A percentile compares a stretch with the other conserved stretches of the same genome.
phyloP scores from a whole-genome alignment of 1,284 basidiomycete species.

The Puccinia sorghi region DNA sequence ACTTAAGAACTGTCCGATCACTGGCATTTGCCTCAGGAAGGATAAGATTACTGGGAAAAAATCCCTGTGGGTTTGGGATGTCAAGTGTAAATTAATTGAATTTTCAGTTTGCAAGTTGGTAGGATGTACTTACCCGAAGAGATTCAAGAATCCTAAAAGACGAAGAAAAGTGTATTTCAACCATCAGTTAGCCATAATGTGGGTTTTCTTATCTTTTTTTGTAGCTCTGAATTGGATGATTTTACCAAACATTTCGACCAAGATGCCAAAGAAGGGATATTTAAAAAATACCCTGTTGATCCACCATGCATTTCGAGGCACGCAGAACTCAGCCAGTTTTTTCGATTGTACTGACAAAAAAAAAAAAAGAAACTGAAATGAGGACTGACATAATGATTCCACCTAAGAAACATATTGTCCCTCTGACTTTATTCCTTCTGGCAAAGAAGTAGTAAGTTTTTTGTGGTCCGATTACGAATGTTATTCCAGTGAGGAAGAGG shows the following conservation, averaged over 20 bases:
- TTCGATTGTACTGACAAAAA: neutral
- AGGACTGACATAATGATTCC: conserved; percentile 55
- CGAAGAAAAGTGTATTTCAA: no score
- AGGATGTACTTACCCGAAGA: conserved; percentile 79
- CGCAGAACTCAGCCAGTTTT: neutral
- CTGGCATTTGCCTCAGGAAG: conserved; percentile 89
- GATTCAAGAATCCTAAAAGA: conserved; percentile 77
- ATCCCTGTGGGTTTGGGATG: conserved; percentile 67
- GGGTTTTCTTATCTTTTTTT: no score
- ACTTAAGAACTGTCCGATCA: conserved; percentile 82
- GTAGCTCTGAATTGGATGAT: conserved; percentile 48
- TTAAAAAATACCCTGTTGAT: conserved; percentile 70
- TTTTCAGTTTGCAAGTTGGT: conserved; percentile 58
- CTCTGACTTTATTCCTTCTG: conserved; percentile 89
- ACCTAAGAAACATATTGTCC: conserved; percentile 63
- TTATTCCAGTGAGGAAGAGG: conserved; percentile 85
- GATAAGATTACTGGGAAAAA: conserved; percentile 99
- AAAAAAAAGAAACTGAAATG: conserved; percentile 7
- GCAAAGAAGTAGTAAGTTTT: conserved; percentile 99
- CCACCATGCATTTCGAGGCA: neutral
- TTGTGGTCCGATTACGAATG: conserved; percentile 83
- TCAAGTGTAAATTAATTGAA: neutral
- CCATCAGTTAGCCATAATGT: no score
- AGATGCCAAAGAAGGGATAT: conserved; percentile 89
- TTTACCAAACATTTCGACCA: conserved; percentile 96